Base-by-base conservation (phyloP, 1,284 basidiomycete genomes). In the Pulchroboletus neoregius region DNA sequence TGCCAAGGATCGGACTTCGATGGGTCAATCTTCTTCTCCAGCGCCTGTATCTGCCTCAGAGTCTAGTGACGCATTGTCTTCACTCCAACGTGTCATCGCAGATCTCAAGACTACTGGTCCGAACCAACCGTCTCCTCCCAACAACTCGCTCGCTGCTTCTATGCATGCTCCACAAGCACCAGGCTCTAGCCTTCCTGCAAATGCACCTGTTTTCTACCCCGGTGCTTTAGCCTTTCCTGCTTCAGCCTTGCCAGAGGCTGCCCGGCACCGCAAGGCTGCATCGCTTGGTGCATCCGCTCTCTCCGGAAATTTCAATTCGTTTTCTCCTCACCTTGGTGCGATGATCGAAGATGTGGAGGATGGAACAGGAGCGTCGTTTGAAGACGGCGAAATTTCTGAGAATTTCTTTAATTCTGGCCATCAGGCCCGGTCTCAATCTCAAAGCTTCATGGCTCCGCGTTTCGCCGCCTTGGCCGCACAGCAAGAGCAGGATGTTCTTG, bases 401-500 rank as follows among this genome's bases (percentile, higher is more conserved):
- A 68, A 66, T 44, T 68, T 71, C 35, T 78, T 75, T 54, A 60
- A 73, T 43, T 63, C 73, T 49, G 73, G 72, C 9, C 85, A 87
- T 61, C 84, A 85, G 56, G 74, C 78, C 53, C 82, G 86, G 56
- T 77, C 84, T 34, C 81, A 85, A 58, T 84, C 84, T 15, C 86
- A 87, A 68, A 87, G 76, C 55, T 94, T 92, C 63, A 80, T 87
- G 60, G 84, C 91, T 37, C 91, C 91, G 32, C 82, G 91, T 26
- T 94, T 94, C 65, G 88, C 85, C 26, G 89, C 89, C 32, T 74
- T 93, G 45, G 88, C 87, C 26, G 84, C 85, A 11, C 86, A 88
- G 59, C 84, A 89, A 58, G 81, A 88, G 44, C 68, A 64, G 13
- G 86, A 90, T 47, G 42, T 70, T 26, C 51, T 87, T 33, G 87